Conservation (phyloP, 2,329 filamentous ascomycete genomes). For the Exserohilum turcica region DNA sequence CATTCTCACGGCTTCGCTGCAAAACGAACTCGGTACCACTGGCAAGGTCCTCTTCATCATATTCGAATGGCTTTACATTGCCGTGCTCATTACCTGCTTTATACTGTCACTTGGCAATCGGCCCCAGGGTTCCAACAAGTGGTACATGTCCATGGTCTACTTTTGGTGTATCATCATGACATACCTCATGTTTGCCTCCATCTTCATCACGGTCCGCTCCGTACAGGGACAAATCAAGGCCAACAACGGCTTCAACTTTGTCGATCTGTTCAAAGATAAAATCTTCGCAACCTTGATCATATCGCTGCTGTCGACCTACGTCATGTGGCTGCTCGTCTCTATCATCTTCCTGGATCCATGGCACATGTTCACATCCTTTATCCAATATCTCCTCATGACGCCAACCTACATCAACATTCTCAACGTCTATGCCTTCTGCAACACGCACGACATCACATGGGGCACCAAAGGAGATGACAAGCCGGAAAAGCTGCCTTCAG, state of each 20-base stretch:
- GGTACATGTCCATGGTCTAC: slow-evolving; percentile 97
- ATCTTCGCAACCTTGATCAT: slow-evolving; percentile 94
- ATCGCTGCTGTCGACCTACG: slow-evolving; percentile 87
- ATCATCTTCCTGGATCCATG: slow-evolving; percentile 97
- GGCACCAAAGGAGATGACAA: slow-evolving; percentile 98
- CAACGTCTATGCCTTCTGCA: slow-evolving; percentile 99
- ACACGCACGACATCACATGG: slow-evolving; percentile 97
- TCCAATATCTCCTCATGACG: slow-evolving; percentile 93
- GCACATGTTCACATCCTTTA: slow-evolving; percentile 96
- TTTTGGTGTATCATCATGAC: slow-evolving; percentile 98
- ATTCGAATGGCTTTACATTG: slow-evolving; percentile 95
- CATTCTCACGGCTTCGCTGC: slow-evolving; percentile 88
- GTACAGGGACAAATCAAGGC: slow-evolving; percentile 72
- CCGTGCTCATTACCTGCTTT: slow-evolving; percentile 90
- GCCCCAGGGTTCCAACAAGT: slow-evolving; percentile 88
- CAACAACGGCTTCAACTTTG: slow-evolving; percentile 69
- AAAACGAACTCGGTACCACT: slow-evolving; percentile 74
- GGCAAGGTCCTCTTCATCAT: slow-evolving; percentile 84
- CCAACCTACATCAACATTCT: slow-evolving; percentile 98
- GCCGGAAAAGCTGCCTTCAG: slow-evolving; percentile 84
- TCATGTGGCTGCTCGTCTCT: slow-evolving; percentile 89
- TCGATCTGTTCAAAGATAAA: slow-evolving; percentile 79
- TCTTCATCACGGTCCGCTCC: slow-evolving; percentile 90
- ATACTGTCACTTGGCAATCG: slow-evolving; percentile 93
- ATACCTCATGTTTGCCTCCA: slow-evolving; percentile 87